Base-by-base conservation (phyloP, 1,284 basidiomycete species). In the Boletus sp. region DNA sequence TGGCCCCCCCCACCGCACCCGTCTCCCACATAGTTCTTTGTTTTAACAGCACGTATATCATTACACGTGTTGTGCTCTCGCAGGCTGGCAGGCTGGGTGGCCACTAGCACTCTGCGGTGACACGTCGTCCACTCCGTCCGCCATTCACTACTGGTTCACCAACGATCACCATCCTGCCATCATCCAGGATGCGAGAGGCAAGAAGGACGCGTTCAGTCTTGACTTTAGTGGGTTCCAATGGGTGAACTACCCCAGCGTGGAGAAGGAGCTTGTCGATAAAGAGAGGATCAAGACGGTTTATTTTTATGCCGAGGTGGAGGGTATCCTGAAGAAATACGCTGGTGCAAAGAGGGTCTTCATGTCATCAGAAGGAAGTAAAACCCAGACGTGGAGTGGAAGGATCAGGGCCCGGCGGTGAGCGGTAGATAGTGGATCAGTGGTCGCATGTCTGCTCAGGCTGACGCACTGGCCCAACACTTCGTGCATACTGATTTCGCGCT, bases 321-420 rank as follows among this genome's bases (percentile, higher is more conserved):
- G 26, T 6, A 34, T 39, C 16, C 23, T 33, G 22, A 25, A 10
- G 23, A 42, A 42, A 14, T 19, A 20, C 19, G 9, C 17, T 9
- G 32, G 32, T 14, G 32, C 38, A 3, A 42, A 41, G 32, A 34
- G 19, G 19, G 14, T 27, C 22, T 1, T 29, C 13, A 14, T 46
- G 4, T 5, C 19, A 5, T 46, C 17, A 35, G 13, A 12, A 20
- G 19, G 19, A 12, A 22, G n/a, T n/a, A n/a, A 22, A 3, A 22
- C 22, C 22, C 22, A 22, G 22, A 22, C 22, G 6, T 6, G 22
- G 22, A 22, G 14, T 13, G 19, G 19, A 20, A 6, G 10, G 19
- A 13, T 23, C 20, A 20, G 17, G 62, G 63, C 7, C 65, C 66
- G 2, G 68, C 64, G 14, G 69, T 71, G 48, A 41, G 65, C 53